Evolutionary conservation across 2,329 filamentous ascomycete genomes (phyloP).

Genomic region (Hyphodiscus sp.): DNA sequence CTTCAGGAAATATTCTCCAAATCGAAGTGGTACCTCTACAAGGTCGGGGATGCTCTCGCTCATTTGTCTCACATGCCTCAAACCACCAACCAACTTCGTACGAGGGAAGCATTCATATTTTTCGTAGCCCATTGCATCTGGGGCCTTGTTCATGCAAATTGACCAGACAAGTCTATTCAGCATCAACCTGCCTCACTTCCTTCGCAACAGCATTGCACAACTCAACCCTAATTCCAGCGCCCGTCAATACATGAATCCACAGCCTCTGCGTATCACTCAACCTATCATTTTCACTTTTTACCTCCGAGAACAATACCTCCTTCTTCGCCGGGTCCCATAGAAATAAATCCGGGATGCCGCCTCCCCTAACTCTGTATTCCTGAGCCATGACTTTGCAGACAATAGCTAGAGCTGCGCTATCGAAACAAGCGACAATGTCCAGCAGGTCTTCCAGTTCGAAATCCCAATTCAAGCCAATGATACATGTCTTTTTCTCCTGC

Average conservation of each 20-base stretch:
- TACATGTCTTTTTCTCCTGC: slow-evolving; percentile 66
- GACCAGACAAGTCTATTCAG: slow-evolving; percentile 1
- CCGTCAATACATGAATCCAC: slow-evolving; percentile 91
- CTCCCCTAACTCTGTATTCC: slow-evolving; percentile 80
- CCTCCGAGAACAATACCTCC: slow-evolving; percentile 24
- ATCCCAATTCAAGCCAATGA: slow-evolving; percentile 89
- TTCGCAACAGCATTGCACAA: slow-evolving; percentile 54
- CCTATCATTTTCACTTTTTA: slow-evolving; percentile 67
- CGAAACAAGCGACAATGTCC: slow-evolving; percentile 73
- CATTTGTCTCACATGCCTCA: background rate
- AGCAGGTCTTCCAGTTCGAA: slow-evolving; percentile 73
- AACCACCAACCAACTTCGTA: too few relatives aligned
- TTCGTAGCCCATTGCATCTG: too few relatives aligned
- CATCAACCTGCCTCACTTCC: slow-evolving; percentile 24
- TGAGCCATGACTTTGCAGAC: slow-evolving; percentile 94
- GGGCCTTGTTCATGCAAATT: too few relatives aligned
- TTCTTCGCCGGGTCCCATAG: slow-evolving; percentile 54
- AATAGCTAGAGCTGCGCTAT: slow-evolving; percentile 70
- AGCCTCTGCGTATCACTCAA: slow-evolving; percentile 92
- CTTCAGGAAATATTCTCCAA: too few relatives aligned
- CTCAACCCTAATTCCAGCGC: slow-evolving; percentile 79
- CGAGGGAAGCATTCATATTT: too few relatives aligned
- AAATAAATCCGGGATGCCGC: slow-evolving; percentile 87
- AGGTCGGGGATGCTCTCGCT: too few relatives aligned
- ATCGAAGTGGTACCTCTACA: too few relatives aligned